Percentiles rank a stretch among this genome's conserved stretches.
phyloP scores from a whole-genome alignment of 2,329 filamentous ascomycete species.

The Fusarium circinatum region DNA sequence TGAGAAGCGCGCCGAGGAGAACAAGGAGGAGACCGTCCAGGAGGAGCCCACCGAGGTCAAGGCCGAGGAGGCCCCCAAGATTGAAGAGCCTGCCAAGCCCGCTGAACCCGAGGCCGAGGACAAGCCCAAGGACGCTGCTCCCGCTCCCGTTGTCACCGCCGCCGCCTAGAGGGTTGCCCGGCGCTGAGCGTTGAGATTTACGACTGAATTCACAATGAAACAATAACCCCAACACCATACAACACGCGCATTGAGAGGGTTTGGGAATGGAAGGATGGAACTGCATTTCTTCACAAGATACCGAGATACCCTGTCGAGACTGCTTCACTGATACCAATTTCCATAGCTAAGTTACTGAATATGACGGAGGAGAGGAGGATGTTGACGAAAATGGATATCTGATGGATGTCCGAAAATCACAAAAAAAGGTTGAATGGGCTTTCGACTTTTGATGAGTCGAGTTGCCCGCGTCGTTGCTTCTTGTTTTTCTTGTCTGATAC shows the following conservation, averaged over 20 bases:
- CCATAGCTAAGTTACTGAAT: constrained; percentile 45
- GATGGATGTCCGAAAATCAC: constrained; percentile 28
- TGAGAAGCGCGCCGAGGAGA: constrained; percentile 49
- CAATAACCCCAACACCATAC: constrained; percentile 40
- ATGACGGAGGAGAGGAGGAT: constrained; percentile 32
- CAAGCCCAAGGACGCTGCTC: constrained; percentile 54
- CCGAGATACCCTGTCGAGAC: constrained; percentile 66
- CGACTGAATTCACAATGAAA: constrained; percentile 38
- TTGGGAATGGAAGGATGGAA: constrained; percentile 60
- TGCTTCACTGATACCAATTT: constrained; percentile 58
- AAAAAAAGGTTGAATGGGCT: constrained; percentile 36
- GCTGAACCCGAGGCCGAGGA: constrained; percentile 51
- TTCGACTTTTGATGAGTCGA: constrained; percentile 31
- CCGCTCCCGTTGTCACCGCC: constrained; percentile 61
- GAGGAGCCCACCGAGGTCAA: constrained; percentile 53
- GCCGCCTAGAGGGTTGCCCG: constrained; percentile 57
- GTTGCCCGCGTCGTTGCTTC: constrained; percentile 42
- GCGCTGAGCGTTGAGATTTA: constrained; percentile 43
- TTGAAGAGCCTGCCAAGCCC: constrained; percentile 65
- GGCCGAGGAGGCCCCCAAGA: constrained; percentile 51
- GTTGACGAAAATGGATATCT: constrained; percentile 28
- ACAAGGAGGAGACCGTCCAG: constrained; percentile 51
- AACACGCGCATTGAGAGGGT: constrained; percentile 53
- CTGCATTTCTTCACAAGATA: constrained; percentile 64
- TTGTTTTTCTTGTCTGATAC: constrained; percentile 53